Percentiles rank a stretch among this genome's conserved stretches.
Conservation (phyloP, 2,329 filamentous ascomycete genomes). For the Oidium heveae region DNA sequence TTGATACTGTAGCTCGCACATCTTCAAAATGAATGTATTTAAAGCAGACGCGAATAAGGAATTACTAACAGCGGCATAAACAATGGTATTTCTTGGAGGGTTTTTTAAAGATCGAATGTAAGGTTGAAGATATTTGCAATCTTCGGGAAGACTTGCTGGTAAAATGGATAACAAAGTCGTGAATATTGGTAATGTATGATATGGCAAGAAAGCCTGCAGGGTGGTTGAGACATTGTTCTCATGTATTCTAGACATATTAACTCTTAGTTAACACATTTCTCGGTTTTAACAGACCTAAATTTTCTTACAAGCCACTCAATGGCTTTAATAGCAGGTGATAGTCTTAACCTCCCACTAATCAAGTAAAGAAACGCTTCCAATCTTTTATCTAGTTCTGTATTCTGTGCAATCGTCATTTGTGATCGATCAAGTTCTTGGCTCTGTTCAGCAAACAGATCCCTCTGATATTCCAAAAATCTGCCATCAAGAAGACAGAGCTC, state of each 20-base stretch:
- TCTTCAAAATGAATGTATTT: constrained; percentile 54
- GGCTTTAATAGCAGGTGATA: constrained; percentile 73
- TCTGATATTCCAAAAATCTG: constrained; percentile 49
- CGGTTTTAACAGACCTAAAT: constrained; percentile 42
- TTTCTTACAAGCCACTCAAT: constrained; percentile 86
- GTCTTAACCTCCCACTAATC: constrained; percentile 46
- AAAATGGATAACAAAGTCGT: constrained; percentile 69
- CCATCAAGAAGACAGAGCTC: constrained; percentile 73
- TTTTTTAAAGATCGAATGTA: constrained; percentile 57
- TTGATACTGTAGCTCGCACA: constrained; percentile 44
- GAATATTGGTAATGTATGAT: constrained; percentile 70
- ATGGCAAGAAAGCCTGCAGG: constrained; percentile 72
- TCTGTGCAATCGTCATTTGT: constrained; percentile 60
- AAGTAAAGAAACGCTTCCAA: constrained; percentile 66
- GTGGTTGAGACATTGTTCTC: constrained; percentile 64
- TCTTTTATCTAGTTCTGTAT: constrained; percentile 52
- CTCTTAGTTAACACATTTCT: neutral
- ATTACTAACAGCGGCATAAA: constrained; percentile 62
- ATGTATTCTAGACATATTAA: constrained; percentile 37
- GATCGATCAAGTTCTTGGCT: constrained; percentile 73
- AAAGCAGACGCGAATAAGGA: constrained; percentile 49
- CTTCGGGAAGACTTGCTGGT: constrained; percentile 43
- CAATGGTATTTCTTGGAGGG: constrained; percentile 56
- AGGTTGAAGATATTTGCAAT: constrained; percentile 64
- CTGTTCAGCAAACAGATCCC: constrained; percentile 76